Conservation (phyloP, 129 eudicot genomes). For the Chrysanthemum seticuspe region DNA sequence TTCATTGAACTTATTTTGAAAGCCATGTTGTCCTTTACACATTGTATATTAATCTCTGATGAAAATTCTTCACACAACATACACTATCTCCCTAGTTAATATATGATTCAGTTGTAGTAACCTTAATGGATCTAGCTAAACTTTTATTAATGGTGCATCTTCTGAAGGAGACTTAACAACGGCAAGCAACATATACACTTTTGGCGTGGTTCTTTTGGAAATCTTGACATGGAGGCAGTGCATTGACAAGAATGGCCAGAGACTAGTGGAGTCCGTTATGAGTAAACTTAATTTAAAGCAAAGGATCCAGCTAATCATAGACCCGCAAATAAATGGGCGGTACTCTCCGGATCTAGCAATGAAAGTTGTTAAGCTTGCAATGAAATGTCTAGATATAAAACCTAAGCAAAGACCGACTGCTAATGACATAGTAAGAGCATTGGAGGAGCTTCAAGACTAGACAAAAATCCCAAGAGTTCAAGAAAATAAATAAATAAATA, state of each 20-base stretch:
- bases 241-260: constrained; percentile 27
- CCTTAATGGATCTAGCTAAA: neutral
- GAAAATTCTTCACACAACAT: too few relatives aligned
- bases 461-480: too few relatives aligned
- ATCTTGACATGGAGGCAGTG: constrained; percentile 60
- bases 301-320: neutral
- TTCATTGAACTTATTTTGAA: too few relatives aligned
- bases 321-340: neutral
- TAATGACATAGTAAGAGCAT: neutral
- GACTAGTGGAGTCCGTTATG: neutral
- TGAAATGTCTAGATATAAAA: neutral
- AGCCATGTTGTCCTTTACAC: too few relatives aligned
- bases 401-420: constrained; percentile 6
- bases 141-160: neutral
- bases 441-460: constrained; percentile 9
- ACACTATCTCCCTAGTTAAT: neutral
- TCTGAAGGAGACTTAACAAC: constrained; percentile 8
- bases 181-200: constrained; percentile 21
- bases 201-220: constrained; percentile 57
- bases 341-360: neutral
- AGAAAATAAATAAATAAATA: too few relatives aligned
- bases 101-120: neutral
- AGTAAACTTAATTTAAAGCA: neutral
- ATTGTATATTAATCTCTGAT: neutral
- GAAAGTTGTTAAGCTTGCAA: neutral